Evolutionary conservation across 768 basidiomycete genomes (phyloP).

Genomic region (Cystobasidium ongulense): DNA sequence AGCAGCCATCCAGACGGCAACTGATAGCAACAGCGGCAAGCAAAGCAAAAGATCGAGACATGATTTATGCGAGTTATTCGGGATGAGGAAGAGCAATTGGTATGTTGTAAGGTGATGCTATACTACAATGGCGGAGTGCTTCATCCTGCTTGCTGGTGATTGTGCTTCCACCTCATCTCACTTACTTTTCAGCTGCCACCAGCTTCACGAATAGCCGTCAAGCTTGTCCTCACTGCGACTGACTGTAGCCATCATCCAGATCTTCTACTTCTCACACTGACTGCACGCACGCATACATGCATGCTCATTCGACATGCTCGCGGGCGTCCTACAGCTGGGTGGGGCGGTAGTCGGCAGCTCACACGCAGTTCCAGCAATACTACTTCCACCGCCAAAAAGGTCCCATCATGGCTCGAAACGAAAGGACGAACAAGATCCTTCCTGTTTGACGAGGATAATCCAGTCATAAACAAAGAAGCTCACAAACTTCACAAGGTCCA

Average conservation of each 20-base stretch:
- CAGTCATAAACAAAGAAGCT: background rate
- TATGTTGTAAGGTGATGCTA: background rate
- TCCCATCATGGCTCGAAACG: background rate
- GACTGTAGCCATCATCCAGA: too few relatives aligned
- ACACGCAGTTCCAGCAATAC: background rate
- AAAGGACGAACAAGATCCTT: background rate
- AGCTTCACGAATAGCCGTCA: too few relatives aligned
- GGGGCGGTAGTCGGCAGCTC: background rate
- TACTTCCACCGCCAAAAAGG: background rate
- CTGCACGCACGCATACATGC: background rate
- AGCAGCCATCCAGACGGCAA: background rate
- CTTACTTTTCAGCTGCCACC: too few relatives aligned
- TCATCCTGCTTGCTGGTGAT: too few relatives aligned
- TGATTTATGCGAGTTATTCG: background rate
- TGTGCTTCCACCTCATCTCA: too few relatives aligned
- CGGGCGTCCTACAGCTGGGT: background rate
- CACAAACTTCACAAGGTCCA: background rate
- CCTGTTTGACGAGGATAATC: conserved; percentile 4
- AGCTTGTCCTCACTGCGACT: background rate
- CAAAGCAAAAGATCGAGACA: background rate
- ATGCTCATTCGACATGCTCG: conserved; percentile 15
- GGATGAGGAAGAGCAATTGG: background rate
- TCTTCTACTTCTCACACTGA: too few relatives aligned
- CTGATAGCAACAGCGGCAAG: background rate
- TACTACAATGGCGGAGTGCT: too few relatives aligned